phyloP scores from a whole-genome alignment of 1,284 basidiomycete species.

The Trichosporon ovoides region DNA sequence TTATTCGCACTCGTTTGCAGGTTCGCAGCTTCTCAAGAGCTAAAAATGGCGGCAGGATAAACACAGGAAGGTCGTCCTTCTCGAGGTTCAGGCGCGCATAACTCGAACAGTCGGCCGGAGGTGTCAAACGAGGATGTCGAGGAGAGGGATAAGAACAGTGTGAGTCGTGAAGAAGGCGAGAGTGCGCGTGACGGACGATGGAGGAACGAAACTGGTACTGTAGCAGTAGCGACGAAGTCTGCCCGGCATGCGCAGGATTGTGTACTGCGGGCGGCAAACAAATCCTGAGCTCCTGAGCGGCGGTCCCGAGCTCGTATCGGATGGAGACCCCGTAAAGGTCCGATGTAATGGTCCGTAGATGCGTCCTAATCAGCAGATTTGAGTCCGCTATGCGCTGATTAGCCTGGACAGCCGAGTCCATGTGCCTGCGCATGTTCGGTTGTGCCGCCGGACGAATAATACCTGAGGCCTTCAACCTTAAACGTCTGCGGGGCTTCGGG shows the following conservation, averaged over 20 bases:
- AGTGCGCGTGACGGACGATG: background rate
- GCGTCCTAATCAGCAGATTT: background rate
- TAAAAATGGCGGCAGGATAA: background rate
- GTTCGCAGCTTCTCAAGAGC: background rate
- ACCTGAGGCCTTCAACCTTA: background rate
- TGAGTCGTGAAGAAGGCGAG: background rate
- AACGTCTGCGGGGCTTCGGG: background rate
- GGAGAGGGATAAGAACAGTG: background rate
- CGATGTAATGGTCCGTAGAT: background rate
- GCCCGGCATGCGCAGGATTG: background rate
- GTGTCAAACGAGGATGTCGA: background rate
- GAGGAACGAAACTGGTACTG: background rate
- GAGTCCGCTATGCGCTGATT: background rate
- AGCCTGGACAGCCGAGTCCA: background rate
- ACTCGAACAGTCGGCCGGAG: background rate
- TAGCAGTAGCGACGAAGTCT: background rate
- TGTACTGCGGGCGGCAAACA: background rate
- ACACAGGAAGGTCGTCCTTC: background rate
- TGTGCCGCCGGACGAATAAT: conserved; percentile 3
- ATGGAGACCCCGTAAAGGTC: conserved; percentile 2
- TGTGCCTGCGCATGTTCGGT: background rate
- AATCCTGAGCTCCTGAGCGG: background rate
- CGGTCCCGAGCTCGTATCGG: background rate
- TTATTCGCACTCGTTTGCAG: background rate
- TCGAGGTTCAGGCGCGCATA: background rate